phyloP scores from a whole-genome alignment of 148 eudicot species.

The Rhododendron vialii region DNA sequence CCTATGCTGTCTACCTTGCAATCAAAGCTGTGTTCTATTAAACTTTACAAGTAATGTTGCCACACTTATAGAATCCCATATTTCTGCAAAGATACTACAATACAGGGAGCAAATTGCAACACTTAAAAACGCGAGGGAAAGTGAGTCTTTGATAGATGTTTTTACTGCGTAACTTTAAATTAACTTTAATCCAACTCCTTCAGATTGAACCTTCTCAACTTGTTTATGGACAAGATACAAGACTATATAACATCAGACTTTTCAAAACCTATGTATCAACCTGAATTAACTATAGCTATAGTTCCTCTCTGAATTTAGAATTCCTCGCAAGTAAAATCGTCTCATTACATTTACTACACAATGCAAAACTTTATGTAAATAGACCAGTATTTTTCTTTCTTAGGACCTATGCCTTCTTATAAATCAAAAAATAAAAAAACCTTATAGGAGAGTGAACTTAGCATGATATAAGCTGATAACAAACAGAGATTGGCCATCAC shows the following conservation, averaged over 20 bases:
- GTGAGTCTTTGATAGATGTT: conserved; percentile 28
- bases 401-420: not conserved
- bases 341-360: not conserved
- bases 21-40: not conserved
- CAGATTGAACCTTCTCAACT: conserved; percentile 8
- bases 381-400: too few relatives aligned
- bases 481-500: not conserved
- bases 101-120: conserved; percentile 97
- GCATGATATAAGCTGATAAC: too few relatives aligned
- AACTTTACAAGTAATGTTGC: conserved; percentile 70
- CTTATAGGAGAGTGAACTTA: too few relatives aligned
- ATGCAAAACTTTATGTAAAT: not conserved
- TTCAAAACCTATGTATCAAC: not conserved
- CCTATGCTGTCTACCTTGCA: not conserved
- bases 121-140: conserved; percentile 98
- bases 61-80: conserved; percentile 68
- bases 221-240: conserved; percentile 64
- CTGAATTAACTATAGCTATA: not conserved
- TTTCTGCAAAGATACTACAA: conserved; percentile 83
- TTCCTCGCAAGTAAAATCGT: not conserved
- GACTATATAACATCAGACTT: conserved; percentile 22
- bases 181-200: not conserved
- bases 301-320: not conserved
- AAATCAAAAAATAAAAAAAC: too few relatives aligned
- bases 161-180: not conserved